Base-by-base conservation (phyloP, 73 alveolate species). In the Paramecium bursaria region DNA sequence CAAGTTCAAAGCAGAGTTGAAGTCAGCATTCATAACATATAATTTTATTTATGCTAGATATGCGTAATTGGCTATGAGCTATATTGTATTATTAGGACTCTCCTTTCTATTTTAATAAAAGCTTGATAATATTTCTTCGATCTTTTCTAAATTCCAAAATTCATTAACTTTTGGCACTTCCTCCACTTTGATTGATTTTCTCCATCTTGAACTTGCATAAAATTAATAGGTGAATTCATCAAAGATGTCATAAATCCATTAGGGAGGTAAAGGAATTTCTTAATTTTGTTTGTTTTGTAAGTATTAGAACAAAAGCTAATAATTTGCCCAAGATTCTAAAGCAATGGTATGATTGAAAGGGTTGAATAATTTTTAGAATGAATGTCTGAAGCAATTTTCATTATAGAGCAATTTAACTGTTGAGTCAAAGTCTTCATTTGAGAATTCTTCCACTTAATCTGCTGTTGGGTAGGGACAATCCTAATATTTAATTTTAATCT, bases 161-260 rank as follows among this genome's bases (percentile, higher is more conserved):
- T 57, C 76, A 10, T 23, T 1, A 5, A 57, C 33, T 26, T 57
- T 6, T 23, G 47, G 7, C 9, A 26, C 17, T 57, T 57, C 76
- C 3, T 57, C 76, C 4, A 30, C 17, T 42, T 57, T 57, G 2
- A 57, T 11, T 57, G 33, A 57, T 27, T 57, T 57, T 27, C 76
- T 57, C 76, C 76, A 57, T 57, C 76, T 57, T 48, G 76, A 57
- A 3, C 51, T 30, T 42, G 33, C 76, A 57, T 57, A 57, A 26
- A 57, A 57, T 57, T 57, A 42, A n/a, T 57, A 57, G 10, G 33
- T 50, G 33, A 30, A 57, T 22, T 57, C 76, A 57, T 57, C 76
- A 13, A 57, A 57, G 17, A 57, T 57, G 29, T 57, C 76, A 48
- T 50, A 57, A 27, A 57, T 57, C 76, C 76, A 57, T 30, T 50